Evolutionary conservation across 441 rosid species (phyloP), one percentile per base, ranked within the genome.

Genomic region (Bocquillonia castaneifolia): DNA sequence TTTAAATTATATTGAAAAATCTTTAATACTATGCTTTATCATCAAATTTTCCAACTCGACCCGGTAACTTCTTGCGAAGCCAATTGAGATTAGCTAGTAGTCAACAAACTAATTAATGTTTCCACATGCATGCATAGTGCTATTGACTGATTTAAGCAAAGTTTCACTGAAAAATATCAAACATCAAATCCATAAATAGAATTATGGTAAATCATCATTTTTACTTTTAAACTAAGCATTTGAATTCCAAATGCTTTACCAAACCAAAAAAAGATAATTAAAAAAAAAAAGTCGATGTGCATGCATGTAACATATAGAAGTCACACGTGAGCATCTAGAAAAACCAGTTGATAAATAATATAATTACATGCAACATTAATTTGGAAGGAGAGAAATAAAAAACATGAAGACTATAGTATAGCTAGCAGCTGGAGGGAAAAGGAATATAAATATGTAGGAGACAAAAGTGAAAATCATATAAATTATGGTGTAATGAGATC

Each of bases 321-420:
- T 72, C 81, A 75, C 90, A 86, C 88, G 88, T 79, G 90, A 74
- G 78, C 77, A 59, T 64, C 80, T 63, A 62, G 71, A 70, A 67
- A 48, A 59, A 62, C 59, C 62, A 64, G 40, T 9, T 8, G 63
- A 18, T n/a, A n/a, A n/a, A n/a, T n/a, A n/a, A n/a, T 22, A 72
- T 77, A 50, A 74, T 77, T 63, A 60, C 78, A 78, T 71, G 78
- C 60, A 78, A 68, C 53, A 68, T 45, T 29, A 26, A 62, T n/a
- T n/a, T n/a, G n/a, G 32, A 62, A 15, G 18, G 18, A 54, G 25
- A 62, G 36, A 55, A 1, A 45, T 22, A 57, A 36, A 34, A 29
- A 44, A 20, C 20, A 31, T 2, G 5, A 9, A 1, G 29, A 52
- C 12, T 10, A 3, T 22, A 2, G 40, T 3, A 36, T 4, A 36